Percentiles rank a stretch among this genome's conserved stretches.
These are phyloP conservation scores for Agaricus blazei DNA, from an alignment of 768 basidiomycete species.

Conservation along the genomic window DNA sequence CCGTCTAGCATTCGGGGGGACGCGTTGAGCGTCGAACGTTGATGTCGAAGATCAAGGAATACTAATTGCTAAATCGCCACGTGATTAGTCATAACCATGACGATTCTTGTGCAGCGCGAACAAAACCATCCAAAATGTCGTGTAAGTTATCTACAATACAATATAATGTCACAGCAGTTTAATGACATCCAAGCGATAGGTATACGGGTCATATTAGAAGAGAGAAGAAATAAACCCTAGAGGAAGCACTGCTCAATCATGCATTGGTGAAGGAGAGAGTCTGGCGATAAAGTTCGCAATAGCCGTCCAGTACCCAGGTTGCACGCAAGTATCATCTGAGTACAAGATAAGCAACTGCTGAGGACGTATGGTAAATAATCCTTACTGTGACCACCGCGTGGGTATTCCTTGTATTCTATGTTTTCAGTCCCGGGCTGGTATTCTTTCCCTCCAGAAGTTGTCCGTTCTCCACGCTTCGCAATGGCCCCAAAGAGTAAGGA, in stretches of 20 bases:
- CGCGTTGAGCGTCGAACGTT: too few species aligned
- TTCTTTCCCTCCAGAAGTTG: slow-evolving; percentile 28
- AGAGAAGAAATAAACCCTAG: background rate
- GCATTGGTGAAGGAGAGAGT: slow-evolving; percentile 5
- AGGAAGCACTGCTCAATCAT: background rate
- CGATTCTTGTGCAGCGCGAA: too few species aligned
- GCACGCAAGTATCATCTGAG: slow-evolving; percentile 51
- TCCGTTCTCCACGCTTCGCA: slow-evolving; percentile 46
- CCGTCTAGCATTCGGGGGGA: too few species aligned
- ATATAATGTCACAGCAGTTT: background rate
- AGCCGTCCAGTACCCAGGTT: slow-evolving; percentile 50
- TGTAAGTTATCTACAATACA: background rate
- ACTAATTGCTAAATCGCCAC: background rate
- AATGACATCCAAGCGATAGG: too few species aligned
- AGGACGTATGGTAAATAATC: slow-evolving; percentile 6
- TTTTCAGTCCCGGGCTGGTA: slow-evolving; percentile 46
- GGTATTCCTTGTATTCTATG: slow-evolving; percentile 53
- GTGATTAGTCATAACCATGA: background rate
- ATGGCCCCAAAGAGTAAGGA: slow-evolving; percentile 63
- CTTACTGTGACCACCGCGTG: slow-evolving; percentile 52
- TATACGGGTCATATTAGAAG: background rate
- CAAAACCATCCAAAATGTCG: too few species aligned
- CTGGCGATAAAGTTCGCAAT: slow-evolving; percentile 42
- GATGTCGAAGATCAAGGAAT: too few species aligned
- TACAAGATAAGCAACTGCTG: background rate